phyloP scores from a whole-genome alignment of 177 flowering plant species.

The Vitis hybrid region DNA sequence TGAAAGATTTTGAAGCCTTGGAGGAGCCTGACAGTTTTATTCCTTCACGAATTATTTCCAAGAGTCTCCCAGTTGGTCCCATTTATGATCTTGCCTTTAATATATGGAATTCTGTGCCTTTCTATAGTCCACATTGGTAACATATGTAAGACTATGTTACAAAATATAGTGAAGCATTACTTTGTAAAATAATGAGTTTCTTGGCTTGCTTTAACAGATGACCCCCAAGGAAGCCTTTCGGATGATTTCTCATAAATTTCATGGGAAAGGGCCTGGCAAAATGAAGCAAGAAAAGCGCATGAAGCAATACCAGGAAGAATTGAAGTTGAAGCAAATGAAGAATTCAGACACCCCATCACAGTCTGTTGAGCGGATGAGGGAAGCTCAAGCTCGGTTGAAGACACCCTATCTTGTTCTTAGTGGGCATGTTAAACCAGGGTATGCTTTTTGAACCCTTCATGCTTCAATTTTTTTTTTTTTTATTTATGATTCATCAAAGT shows the following conservation, averaged over 20 bases:
- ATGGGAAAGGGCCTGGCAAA: conserved; percentile 97
- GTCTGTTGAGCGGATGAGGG: conserved; percentile 93
- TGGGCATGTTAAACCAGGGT: conserved; percentile 95
- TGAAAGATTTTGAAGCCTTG: background rate
- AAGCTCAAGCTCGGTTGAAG: conserved; percentile 74
- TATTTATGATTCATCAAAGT: background rate
- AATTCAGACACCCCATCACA: conserved; percentile 88
- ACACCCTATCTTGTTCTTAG: conserved; percentile 93
- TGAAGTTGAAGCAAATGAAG: conserved; percentile 94
- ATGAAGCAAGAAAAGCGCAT: conserved; percentile 92
- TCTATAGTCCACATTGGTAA: background rate
- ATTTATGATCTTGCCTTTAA: no score
- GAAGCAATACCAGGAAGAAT: conserved; percentile 82
- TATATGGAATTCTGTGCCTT: background rate
- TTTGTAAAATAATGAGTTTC: background rate
- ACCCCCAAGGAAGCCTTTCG: conserved; percentile 97
- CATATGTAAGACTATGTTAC: background rate
- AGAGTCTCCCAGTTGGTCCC: background rate
- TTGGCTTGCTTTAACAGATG: conserved; percentile 42
- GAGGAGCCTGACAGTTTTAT: no score
- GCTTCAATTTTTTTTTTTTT: background rate
- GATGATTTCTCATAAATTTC: conserved; percentile 83
- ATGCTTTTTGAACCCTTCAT: conserved; percentile 13
- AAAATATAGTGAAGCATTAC: background rate
- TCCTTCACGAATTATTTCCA: background rate